A percentile compares a stretch with the other conserved stretches of the same genome.
Evolutionary conservation across 768 basidiomycete species (phyloP).

Genomic region (Amanita rubescens): DNA sequence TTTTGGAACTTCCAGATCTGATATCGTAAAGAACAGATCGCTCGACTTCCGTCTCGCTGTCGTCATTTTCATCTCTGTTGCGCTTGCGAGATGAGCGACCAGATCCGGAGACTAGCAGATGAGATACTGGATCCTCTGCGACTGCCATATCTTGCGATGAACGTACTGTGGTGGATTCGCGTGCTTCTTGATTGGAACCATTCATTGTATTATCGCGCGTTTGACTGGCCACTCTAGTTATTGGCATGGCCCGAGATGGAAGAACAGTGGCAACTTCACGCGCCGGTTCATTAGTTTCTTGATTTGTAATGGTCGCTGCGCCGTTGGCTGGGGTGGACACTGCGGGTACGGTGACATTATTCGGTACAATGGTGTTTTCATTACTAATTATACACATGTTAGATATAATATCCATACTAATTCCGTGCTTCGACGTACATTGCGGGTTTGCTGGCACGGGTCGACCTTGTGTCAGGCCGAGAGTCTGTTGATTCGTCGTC

Average conservation of each 20-base stretch:
- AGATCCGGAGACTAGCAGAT: neutral
- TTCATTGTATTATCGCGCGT: too few relatives aligned
- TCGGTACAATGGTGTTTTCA: neutral
- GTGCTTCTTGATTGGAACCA: too few relatives aligned
- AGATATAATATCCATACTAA: neutral
- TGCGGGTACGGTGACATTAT: neutral
- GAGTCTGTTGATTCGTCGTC: neutral
- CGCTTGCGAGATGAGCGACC: conserved; percentile 8
- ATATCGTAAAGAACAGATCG: conserved; percentile 1
- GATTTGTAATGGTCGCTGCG: neutral
- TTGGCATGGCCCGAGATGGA: neutral
- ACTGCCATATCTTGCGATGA: too few relatives aligned
- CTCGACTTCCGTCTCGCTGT: conserved; percentile 13
- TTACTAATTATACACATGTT: neutral
- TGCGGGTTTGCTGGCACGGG: neutral
- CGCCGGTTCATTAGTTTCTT: neutral
- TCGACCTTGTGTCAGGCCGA: neutral
- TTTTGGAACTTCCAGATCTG: neutral
- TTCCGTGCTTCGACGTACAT: neutral
- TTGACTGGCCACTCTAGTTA: neutral
- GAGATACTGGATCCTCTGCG: neutral
- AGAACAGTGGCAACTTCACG: neutral
- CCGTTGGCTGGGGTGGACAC: neutral
- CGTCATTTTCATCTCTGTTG: conserved; percentile 2
- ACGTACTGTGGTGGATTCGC: too few relatives aligned